Evolutionary conservation across 2,329 filamentous ascomycete species (phyloP).

Genomic region (Phaeosphaeriaceae sp.): DNA sequence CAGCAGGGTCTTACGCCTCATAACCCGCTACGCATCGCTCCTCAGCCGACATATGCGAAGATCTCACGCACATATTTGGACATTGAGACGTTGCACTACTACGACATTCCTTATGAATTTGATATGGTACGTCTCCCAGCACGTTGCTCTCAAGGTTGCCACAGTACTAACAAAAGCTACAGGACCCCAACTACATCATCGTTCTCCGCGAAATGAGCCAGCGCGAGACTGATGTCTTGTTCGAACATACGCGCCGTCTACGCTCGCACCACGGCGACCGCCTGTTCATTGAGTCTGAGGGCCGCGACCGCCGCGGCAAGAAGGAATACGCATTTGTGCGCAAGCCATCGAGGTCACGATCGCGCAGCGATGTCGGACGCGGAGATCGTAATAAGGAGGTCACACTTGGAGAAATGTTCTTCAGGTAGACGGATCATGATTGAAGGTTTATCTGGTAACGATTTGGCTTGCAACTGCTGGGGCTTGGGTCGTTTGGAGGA

Average conservation of each 20-base stretch:
- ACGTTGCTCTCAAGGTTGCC: background rate
- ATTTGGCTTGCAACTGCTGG: background rate
- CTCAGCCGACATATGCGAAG: constrained; percentile 55
- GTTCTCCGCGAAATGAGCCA: constrained; percentile 58
- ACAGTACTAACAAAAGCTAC: background rate
- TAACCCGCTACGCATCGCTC: constrained; percentile 41
- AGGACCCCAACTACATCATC: constrained; percentile 57
- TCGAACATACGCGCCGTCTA: constrained; percentile 58
- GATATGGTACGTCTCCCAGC: constrained; percentile 51
- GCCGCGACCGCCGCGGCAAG: constrained; percentile 45
- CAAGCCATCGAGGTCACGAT: constrained; percentile 37
- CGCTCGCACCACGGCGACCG: constrained; percentile 38
- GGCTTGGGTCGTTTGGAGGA: background rate
- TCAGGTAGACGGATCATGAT: background rate
- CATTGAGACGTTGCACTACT: constrained; percentile 57
- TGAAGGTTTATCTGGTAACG: background rate
- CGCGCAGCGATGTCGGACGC: constrained; percentile 38
- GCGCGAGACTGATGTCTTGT: constrained; percentile 57
- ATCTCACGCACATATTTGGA: constrained; percentile 55
- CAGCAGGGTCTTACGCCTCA: constrained; percentile 43
- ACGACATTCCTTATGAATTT: constrained; percentile 56
- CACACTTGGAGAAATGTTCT: constrained; percentile 44
- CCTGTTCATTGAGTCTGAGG: constrained; percentile 53
- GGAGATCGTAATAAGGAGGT: constrained; percentile 37
- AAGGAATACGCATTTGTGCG: constrained; percentile 56